Base-by-base conservation (phyloP, 352 stramenopile species). In the Bremia lactucae region DNA sequence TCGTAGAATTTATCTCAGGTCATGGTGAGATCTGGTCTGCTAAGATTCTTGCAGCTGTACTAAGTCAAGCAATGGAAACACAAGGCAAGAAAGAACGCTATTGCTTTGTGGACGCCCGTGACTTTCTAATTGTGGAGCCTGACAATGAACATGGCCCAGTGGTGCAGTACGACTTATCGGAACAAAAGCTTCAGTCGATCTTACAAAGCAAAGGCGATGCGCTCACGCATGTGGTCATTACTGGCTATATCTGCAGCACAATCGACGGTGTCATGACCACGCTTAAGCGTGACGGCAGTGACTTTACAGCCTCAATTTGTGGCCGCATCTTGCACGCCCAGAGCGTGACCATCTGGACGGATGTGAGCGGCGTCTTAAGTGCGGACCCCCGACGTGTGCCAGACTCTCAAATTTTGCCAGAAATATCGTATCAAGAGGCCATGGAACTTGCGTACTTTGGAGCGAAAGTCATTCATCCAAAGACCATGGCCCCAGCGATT, bases 401-500 rank as follows among this genome's bases (percentile, higher is more conserved):
- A 2, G 80, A 95, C 47, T 92, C 91, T 4, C 77, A 82, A 45
- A 88, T 94, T 29, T 61, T 97, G 9, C 54, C 71, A 11, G 78
- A 97, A 55, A 72, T 98, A 13, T 96, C 80, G 21, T 98, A 98
- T 67, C 91, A 97, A 56, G 94, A 98, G 64, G 95, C 95, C 25
- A 97, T 98, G 88, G 95, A 98, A 67, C 72, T 98, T 20, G 95
- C 94, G 6, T 98, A 98, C 60, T 98, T 98, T 62, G 95, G 95
- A 19, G 95, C 95, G 10, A 98, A 98, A 62, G 95, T 98, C 23
- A 83, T 98, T 13, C 94, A 98, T 57, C 95, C 95, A 4, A 97
- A 97, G 75, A 96, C 94, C 22, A 98, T 98, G 94, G 82, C 70
- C 9, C 87, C 89, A 3, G 83, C 80, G 16, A 78, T 94, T 20